Evolutionary conservation across 257 asterid species (phyloP), one percentile per base, ranked within the genome.

Genomic region (Ballota nigra): DNA sequence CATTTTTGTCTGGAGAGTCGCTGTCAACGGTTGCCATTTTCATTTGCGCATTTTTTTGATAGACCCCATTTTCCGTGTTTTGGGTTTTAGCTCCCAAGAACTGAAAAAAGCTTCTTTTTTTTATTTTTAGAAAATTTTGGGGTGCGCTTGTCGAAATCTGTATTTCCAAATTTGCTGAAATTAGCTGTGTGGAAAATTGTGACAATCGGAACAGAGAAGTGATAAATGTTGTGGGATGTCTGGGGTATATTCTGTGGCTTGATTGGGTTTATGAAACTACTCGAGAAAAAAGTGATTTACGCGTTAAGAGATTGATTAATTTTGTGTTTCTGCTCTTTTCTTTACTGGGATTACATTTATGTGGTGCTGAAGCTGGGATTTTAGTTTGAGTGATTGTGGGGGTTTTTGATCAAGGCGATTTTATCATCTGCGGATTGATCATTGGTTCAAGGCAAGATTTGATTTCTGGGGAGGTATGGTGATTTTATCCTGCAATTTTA

Each of bases 51-150:
- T 12, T 19, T 38, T 33, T 33, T 33, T 33, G 45, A 52, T 49
- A 69, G 87, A 67, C 83, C 86, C 86, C 84, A 76, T 75, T 83
- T 82, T 73, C 86, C 87, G 84, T 81, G 85, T 85, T 66, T 70
- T 47, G 24, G 45, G 77, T 71, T 74, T 47, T 51, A 52, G 66
- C 74, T 62, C 60, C 66, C 13, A 8, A 66, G 7, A 59, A 65
- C 47, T 47, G 66, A 41, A 41, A 60, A 53, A 60, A 47, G 6
- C 41, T 56, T 34, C 12, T 33, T 6, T 59, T 41, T 11, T 6
- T 38, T 18, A 4, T 36, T 20, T 71, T 62, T 9, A 53, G 28
- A 53, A 53, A 8, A 1, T 16, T 26, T 51, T 23, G 47, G 66
- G 29, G 8, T 18, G 79, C 26, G 49, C 34, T 58, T 76, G n/a